phyloP scores from a whole-genome alignment of 305 asterid species.

The Plantago lanceolata region DNA sequence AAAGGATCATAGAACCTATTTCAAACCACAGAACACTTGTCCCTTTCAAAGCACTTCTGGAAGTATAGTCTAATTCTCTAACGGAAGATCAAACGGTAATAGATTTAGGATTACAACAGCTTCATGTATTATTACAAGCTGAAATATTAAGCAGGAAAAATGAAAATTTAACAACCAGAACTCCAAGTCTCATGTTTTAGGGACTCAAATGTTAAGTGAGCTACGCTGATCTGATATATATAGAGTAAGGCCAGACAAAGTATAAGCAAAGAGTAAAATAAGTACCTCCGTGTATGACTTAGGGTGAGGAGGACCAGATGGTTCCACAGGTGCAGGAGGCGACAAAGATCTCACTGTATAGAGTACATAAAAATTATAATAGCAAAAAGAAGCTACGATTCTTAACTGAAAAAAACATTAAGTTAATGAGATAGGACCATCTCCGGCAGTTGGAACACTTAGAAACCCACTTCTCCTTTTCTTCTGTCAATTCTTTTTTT shows the following conservation, averaged over 20 bases:
- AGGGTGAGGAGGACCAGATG: slow-evolving; percentile 74
- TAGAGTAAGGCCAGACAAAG: too few species aligned
- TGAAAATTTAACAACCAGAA: too few species aligned
- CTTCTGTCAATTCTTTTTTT: too few species aligned
- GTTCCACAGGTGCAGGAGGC: slow-evolving; percentile 64
- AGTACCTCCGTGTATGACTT: slow-evolving; percentile 86
- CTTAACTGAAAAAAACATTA: not conserved
- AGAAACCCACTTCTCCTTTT: too few species aligned
- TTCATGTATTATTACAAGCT: too few species aligned
- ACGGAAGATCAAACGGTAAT: too few species aligned
- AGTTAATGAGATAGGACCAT: too few species aligned
- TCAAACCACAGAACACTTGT: not conserved
- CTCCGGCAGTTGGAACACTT: too few species aligned
- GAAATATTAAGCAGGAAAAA: too few species aligned
- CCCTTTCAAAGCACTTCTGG: not conserved
- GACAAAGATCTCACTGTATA: slow-evolving; percentile 67
- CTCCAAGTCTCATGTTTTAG: slow-evolving; percentile 2
- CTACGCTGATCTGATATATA: not conserved
- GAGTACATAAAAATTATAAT: slow-evolving; percentile 21
- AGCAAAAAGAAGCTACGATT: slow-evolving; percentile 3
- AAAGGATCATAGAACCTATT: not conserved
- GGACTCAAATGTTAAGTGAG: not conserved
- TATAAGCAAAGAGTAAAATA: not conserved
- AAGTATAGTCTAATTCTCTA: too few species aligned
- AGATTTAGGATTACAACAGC: too few species aligned